These are phyloP conservation scores for Hymenoscyphus fructigenus DNA, from an alignment of 2,329 filamentous ascomycete genomes.

Conservation along the genomic window DNA sequence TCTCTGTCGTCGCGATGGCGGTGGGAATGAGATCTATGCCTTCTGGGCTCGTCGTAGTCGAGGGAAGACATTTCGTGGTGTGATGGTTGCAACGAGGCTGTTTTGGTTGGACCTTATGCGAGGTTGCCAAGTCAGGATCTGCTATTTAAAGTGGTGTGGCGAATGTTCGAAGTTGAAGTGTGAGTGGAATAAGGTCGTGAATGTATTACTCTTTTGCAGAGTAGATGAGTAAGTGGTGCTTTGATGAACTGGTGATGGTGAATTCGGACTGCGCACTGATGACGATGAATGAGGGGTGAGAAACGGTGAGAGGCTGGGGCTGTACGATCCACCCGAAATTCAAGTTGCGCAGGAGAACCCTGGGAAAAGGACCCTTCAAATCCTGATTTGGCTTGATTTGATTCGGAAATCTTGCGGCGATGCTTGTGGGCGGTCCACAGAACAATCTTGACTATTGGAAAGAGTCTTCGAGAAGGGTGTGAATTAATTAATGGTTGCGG, in stretches of 20 bases:
- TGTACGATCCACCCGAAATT: not conserved
- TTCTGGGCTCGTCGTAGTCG: conserved; percentile 32
- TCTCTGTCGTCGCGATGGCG: conserved; percentile 31
- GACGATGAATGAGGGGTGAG: conserved; percentile 5
- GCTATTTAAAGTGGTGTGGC: not conserved
- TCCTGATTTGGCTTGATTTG: not conserved
- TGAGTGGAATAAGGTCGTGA: not conserved
- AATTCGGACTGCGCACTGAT: not conserved
- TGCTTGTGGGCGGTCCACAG: not conserved
- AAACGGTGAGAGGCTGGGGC: not conserved
- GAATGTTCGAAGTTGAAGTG: not conserved
- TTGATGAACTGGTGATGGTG: not conserved
- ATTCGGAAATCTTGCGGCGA: not conserved
- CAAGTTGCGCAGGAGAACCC: not conserved
- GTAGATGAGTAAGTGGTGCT: not conserved
- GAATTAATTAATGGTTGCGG: not conserved
- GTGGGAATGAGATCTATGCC: conserved; percentile 34
- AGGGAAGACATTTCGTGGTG: conserved; percentile 28
- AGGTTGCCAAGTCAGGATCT: not conserved
- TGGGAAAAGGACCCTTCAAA: not conserved
- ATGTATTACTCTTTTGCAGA: not conserved
- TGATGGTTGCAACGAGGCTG: conserved; percentile 2
- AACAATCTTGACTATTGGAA: not conserved
- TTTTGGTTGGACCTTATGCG: not conserved
- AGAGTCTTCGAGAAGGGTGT: not conserved